phyloP scores from a whole-genome alignment of 176 grass and related monocot genomes.

The Phoenix dactylifera region DNA sequence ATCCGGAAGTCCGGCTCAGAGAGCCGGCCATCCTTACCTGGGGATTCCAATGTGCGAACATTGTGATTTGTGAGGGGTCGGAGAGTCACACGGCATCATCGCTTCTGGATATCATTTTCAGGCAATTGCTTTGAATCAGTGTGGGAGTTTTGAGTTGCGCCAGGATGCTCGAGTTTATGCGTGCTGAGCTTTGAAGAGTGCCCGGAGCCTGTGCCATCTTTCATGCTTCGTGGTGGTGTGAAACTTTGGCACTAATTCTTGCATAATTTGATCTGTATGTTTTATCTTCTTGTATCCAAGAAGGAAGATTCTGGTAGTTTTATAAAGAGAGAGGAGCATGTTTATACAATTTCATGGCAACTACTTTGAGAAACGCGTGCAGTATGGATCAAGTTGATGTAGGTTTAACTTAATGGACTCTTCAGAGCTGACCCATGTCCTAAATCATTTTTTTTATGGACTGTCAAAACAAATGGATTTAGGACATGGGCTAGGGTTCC shows the following conservation, averaged over 20 bases:
- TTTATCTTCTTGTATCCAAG: background rate
- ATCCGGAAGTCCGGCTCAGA: constrained; percentile 38
- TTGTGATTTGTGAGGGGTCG: constrained; percentile 13
- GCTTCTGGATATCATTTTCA: background rate
- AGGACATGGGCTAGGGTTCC: too few relatives aligned
- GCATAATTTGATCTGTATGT: background rate
- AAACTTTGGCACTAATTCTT: background rate
- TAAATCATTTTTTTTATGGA: too few relatives aligned
- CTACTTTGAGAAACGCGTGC: too few relatives aligned
- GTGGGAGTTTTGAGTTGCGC: constrained; percentile 11
- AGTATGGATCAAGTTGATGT: too few relatives aligned
- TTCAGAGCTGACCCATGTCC: too few relatives aligned
- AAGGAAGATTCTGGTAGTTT: too few relatives aligned
- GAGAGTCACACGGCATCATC: constrained; percentile 9
- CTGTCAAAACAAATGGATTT: too few relatives aligned
- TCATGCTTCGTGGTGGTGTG: background rate
- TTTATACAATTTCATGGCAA: too few relatives aligned
- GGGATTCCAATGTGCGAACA: constrained; percentile 32
- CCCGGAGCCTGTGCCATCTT: background rate
- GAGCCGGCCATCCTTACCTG: constrained; percentile 31
- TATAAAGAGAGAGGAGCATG: too few relatives aligned
- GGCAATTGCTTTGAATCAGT: constrained; percentile 6
- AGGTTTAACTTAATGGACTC: too few relatives aligned
- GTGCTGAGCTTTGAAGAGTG: background rate
- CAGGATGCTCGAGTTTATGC: background rate